These are phyloP conservation scores for Fraxinus albicans DNA, from an alignment of 305 asterid species.

Conservation along the genomic window DNA sequence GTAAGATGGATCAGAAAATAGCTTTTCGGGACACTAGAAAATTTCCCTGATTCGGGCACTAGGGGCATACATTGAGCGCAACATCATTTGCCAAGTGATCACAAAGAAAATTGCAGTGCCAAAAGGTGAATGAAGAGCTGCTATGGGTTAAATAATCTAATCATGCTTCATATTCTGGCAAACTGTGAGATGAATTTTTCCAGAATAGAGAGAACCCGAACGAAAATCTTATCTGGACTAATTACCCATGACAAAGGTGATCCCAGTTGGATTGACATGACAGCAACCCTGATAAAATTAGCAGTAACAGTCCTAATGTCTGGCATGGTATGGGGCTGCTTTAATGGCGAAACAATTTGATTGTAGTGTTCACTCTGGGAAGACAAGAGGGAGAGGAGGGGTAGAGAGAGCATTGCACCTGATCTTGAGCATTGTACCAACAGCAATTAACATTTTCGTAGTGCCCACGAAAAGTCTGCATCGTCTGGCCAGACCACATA, in stretches of 20 bases:
- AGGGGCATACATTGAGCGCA: background rate
- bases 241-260: background rate
- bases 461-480: conserved; percentile 71
- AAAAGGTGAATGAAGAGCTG: background rate
- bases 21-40: background rate
- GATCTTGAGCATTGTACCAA: conserved; percentile 71
- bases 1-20: background rate
- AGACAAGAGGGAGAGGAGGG: background rate
- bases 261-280: background rate
- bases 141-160: background rate
- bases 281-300: background rate
- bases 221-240: background rate
- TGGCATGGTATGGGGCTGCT: background rate
- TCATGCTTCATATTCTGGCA: background rate
- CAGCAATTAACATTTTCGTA: conserved; percentile 90
- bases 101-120: background rate
- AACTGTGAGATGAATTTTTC: background rate
- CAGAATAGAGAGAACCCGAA: background rate
- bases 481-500: conserved; percentile 83
- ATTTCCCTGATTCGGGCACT: background rate
- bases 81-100: background rate
- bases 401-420: conserved; percentile 45
- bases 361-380: background rate
- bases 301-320: background rate
- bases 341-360: background rate